Evolutionary conservation across 495 filamentous ascomycete species (phyloP).

Genomic region (Aspergillus diversus): DNA sequence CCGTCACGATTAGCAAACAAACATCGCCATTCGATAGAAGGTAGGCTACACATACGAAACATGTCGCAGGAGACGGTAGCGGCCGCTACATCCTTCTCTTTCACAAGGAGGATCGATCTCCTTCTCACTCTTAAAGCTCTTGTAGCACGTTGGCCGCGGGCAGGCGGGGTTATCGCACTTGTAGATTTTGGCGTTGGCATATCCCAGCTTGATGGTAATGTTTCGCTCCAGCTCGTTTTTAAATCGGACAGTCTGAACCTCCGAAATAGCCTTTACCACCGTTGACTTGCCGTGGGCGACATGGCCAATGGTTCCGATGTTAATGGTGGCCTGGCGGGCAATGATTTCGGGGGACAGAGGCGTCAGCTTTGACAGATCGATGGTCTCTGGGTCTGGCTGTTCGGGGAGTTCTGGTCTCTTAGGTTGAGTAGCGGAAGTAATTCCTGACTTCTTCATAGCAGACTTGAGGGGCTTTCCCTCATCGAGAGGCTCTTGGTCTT

Average conservation of each 20-base stretch:
- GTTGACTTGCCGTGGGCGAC: constrained; percentile 98
- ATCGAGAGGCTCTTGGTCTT: constrained; percentile 56
- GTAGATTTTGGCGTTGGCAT: constrained; percentile 99
- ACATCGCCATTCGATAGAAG: background rate
- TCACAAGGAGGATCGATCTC: constrained; percentile 95
- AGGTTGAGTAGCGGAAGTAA: constrained; percentile 45
- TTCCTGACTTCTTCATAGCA: constrained; percentile 65
- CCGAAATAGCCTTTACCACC: constrained; percentile 98
- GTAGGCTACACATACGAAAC: constrained; percentile 69
- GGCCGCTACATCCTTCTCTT: constrained; percentile 84
- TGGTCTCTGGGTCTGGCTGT: constrained; percentile 84
- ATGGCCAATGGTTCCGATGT: constrained; percentile 98
- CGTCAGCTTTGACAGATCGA: constrained; percentile 76
- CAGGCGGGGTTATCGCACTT: constrained; percentile 92
- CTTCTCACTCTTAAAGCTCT: constrained; percentile 97
- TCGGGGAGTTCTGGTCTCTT: constrained; percentile 71
- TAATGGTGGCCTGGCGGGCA: constrained; percentile 95
- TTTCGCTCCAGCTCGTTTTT: constrained; percentile 99
- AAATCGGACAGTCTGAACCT: constrained; percentile 97
- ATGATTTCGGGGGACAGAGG: constrained; percentile 97
- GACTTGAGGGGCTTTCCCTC: constrained; percentile 63
- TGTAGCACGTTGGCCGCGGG: constrained; percentile 92
- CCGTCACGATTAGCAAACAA: constrained; percentile 8
- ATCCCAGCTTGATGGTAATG: constrained; percentile 99
- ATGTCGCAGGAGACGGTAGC: constrained; percentile 81